A percentile compares a stretch with the other conserved stretches of the same genome.
Conservation (phyloP, 192 early-diverging fungal genomes). For the Podila minutissima region DNA sequence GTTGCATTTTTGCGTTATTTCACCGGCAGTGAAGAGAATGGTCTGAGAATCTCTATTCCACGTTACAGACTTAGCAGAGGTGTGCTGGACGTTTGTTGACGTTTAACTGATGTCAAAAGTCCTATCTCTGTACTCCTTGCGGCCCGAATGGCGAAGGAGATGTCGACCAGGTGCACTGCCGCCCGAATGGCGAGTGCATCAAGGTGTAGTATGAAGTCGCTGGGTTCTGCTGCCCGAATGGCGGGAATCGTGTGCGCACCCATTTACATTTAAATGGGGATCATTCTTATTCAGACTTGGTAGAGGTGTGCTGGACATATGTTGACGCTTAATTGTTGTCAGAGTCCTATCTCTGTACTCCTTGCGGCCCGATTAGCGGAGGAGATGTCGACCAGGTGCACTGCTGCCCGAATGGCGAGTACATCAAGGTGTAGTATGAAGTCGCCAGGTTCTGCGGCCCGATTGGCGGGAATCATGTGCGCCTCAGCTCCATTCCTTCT, state of each 20-base stretch:
- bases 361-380: constrained; percentile 26
- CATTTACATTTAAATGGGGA: too few relatives aligned
- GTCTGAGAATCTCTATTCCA: background rate
- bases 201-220: too few relatives aligned
- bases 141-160: constrained; percentile 27
- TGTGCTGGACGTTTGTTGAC: constrained; percentile 24
- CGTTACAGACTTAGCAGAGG: constrained; percentile 18
- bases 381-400: constrained; percentile 32
- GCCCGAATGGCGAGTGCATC: constrained; percentile 3
- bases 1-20: constrained; percentile 1
- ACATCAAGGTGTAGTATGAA: constrained; percentile 9
- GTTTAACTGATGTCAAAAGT: constrained; percentile 21
- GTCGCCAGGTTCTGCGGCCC: constrained; percentile 27
- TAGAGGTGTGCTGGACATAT: constrained; percentile 21
- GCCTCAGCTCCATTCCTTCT: constrained; percentile 9
- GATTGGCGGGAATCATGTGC: constrained; percentile 16
- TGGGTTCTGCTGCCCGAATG: too few relatives aligned
- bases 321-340: constrained; percentile 23
- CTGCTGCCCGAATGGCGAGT: constrained; percentile 6
- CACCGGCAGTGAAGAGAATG: constrained; percentile 5
- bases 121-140: constrained; percentile 31
- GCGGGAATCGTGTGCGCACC: too few relatives aligned
- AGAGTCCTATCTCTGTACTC: constrained; percentile 28
- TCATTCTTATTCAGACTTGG: too few relatives aligned
- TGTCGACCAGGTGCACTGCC: constrained; percentile 28